phyloP scores from a whole-genome alignment of 2,329 filamentous ascomycete genomes.

The Leptographium radiaticola region DNA sequence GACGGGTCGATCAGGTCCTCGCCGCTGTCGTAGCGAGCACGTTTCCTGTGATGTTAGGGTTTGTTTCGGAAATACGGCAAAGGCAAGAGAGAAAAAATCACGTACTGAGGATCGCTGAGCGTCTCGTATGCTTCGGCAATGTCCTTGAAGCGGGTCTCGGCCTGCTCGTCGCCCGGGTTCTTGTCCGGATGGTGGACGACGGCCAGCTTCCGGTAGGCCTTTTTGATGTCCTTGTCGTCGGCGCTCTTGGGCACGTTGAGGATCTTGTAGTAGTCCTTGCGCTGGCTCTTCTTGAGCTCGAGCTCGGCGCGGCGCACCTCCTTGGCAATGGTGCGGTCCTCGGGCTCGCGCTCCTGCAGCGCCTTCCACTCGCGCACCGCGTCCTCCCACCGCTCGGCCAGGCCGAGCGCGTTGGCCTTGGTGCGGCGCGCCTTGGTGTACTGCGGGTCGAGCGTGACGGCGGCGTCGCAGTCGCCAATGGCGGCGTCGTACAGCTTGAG shows the following conservation, averaged over 20 bases:
- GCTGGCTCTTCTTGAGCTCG: constrained; percentile 92
- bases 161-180: constrained; percentile 75
- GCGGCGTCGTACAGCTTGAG: constrained; percentile 75
- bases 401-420: constrained; percentile 78
- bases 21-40: constrained; percentile 80
- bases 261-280: constrained; percentile 99
- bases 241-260: constrained; percentile 79
- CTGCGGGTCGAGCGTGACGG: constrained; percentile 65
- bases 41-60: constrained; percentile 51
- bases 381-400: constrained; percentile 83
- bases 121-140: constrained; percentile 95
- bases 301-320: constrained; percentile 85
- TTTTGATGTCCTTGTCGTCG: constrained; percentile 77
- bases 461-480: constrained; percentile 74
- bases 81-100: constrained; percentile 14
- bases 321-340: constrained; percentile 66
- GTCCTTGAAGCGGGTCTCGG: constrained; percentile 92
- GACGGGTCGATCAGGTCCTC: constrained; percentile 79
- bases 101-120: constrained; percentile 82
- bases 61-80: no score
- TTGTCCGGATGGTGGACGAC: constrained; percentile 96
- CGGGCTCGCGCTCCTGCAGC: constrained; percentile 69
- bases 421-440: constrained; percentile 91
- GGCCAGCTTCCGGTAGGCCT: constrained; percentile 89
- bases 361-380: constrained; percentile 80